Evolutionary conservation across 495 filamentous ascomycete species (phyloP).

Genomic region (Eremomyces bilateralis): DNA sequence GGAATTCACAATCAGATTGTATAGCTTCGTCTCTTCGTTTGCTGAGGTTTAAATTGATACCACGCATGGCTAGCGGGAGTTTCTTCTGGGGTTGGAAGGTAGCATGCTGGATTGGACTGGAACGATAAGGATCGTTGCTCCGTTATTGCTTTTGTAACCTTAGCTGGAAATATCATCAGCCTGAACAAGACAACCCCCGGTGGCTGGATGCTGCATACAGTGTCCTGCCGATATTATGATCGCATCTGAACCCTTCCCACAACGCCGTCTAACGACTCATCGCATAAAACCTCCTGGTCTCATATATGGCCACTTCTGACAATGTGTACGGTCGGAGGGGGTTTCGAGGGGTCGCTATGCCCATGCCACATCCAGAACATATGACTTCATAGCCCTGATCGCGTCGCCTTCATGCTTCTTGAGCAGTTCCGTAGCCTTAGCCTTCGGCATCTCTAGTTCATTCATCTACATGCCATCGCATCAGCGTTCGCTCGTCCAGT

Average conservation of each 20-base stretch:
- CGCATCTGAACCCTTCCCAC: not conserved
- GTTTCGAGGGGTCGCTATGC: not conserved
- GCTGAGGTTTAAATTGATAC: not conserved
- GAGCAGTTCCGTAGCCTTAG: slow-evolving; percentile 66
- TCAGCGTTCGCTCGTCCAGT: slow-evolving; percentile 5
- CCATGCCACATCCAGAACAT: slow-evolving; percentile 24
- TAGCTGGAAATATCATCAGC: no score
- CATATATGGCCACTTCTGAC: no score
- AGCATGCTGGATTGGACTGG: no score
- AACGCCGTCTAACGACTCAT: not conserved
- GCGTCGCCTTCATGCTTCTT: slow-evolving; percentile 60
- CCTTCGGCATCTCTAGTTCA: slow-evolving; percentile 55
- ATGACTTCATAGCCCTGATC: slow-evolving; percentile 45
- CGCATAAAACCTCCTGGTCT: no score
- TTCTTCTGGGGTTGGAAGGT: no score
- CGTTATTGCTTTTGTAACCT: no score
- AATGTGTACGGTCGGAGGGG: no score
- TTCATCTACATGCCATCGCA: slow-evolving; percentile 32
- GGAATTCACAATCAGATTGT: no score
- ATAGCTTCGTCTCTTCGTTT: no score
- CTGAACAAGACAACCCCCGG: not conserved
- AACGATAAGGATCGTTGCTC: no score
- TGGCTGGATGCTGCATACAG: not conserved
- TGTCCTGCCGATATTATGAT: not conserved
- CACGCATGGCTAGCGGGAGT: not conserved